Evolutionary conservation across 2,329 filamentous ascomycete species (phyloP), one percentile per base, ranked within the genome.

Genomic region (Neonectria punicea): DNA sequence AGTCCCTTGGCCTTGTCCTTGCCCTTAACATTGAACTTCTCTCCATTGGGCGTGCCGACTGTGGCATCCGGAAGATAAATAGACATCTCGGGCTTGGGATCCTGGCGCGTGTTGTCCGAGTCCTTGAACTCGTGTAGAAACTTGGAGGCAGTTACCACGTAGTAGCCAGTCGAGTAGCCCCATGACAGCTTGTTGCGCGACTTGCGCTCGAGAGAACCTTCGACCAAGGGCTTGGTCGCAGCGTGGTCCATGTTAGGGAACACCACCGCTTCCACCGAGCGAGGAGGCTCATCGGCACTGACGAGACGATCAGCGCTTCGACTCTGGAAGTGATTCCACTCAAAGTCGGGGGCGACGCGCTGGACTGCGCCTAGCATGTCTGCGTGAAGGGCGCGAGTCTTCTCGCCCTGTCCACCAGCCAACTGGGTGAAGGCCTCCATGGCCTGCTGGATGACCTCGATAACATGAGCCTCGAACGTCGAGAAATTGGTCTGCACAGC

Each of bases 61-160:
- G 90, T 80, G 73, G 95, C 97, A 73, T 99, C 96, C 11, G 96
- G 94, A 1, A 99, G 89, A 80, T 95, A 98, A 70, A 99, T 89
- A 14, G 92, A 96, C 44, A 96, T 84, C 78, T 99, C 95, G 0
- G 96, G 95, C 61, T 87, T 85, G 10, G 93, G 93, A 67, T 97
- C 93, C 73, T 88, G 81, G 53, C 86, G 85, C 56, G 86, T 71
- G 75, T 89, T 87, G 74, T 98, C 95, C 76, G 93, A 92, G 75
- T 97, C 94, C 82, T 97, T 97, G 86, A 97, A 99, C 80, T 98
- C 94, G 82, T 99, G 96, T 63, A 99, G 82, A 81, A 91, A 99
- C 75, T 93, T 93, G 62, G 92, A 88, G 0, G 93, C 92, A 0
- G 94, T 97, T 53, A 98, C 89, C 61, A 96, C 95, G 77, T 97